Percentiles rank a stretch among this genome's conserved stretches.
Evolutionary conservation across 495 filamentous ascomycete species (phyloP).

Genomic region (Immersiella caudata): DNA sequence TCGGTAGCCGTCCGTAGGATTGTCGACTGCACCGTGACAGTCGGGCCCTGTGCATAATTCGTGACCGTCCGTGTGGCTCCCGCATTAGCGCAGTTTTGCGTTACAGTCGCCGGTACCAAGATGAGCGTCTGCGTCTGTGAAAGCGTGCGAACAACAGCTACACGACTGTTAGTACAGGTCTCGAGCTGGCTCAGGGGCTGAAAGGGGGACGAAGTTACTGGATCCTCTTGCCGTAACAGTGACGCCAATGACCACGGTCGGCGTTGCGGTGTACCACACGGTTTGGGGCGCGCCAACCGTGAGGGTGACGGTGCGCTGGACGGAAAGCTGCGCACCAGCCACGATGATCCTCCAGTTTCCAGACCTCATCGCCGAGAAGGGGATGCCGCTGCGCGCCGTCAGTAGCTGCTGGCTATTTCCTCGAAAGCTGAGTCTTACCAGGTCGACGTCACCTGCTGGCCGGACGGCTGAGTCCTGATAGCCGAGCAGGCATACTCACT

Average conservation of each 20-base stretch:
- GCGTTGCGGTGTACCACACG: constrained; percentile 41
- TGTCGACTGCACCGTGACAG: constrained; percentile 35
- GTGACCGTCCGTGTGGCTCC: constrained; percentile 46
- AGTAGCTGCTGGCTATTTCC: background rate
- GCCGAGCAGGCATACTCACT: constrained; percentile 44
- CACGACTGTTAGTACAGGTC: constrained; percentile 13
- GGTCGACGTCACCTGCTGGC: constrained; percentile 43
- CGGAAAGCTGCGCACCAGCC: constrained; percentile 40
- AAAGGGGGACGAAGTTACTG: constrained; percentile 30
- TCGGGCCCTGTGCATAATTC: constrained; percentile 37
- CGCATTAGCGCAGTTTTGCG: constrained; percentile 24
- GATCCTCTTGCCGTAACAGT: constrained; percentile 44
- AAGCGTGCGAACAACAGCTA: constrained; percentile 42
- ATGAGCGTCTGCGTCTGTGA: constrained; percentile 43
- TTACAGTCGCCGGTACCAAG: constrained; percentile 41
- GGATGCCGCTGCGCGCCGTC: constrained; percentile 35
- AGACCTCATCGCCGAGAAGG: constrained; percentile 45
- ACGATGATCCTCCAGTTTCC: constrained; percentile 48
- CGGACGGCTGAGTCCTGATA: constrained; percentile 42
- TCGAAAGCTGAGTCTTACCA: constrained; percentile 34
- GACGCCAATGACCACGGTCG: constrained; percentile 44
- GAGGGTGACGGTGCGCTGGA: constrained; percentile 44
- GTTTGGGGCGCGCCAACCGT: constrained; percentile 41
- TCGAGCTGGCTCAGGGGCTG: background rate
- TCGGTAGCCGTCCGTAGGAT: constrained; percentile 45